Percentiles rank a stretch among this genome's conserved stretches.
Evolutionary conservation across 2,329 filamentous ascomycete genomes (phyloP).

Genomic region (Fusarium sp.): DNA sequence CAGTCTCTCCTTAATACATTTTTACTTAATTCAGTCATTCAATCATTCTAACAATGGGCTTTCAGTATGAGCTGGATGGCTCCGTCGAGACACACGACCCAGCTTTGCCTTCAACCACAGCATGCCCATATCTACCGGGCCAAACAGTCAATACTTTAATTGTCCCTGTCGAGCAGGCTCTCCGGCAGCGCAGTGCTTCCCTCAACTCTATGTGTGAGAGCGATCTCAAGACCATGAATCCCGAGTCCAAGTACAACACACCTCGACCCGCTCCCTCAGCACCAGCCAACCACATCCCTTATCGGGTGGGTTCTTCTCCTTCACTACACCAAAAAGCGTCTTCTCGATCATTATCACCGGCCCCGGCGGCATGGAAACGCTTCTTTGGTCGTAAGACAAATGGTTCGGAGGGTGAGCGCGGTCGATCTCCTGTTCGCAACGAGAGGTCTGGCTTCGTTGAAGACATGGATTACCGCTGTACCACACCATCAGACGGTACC

Average conservation of each 20-base stretch:
- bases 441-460: conserved; percentile 31
- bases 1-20: conserved; percentile 3
- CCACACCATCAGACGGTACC: conserved; percentile 55
- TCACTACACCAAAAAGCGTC: conserved; percentile 56
- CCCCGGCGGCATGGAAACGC: conserved; percentile 63
- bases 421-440: conserved; percentile 50
- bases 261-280: conserved; percentile 69
- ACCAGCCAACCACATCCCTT: conserved; percentile 34
- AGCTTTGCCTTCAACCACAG: conserved; percentile 77
- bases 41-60: conserved; percentile 45
- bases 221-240: conserved; percentile 81
- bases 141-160: conserved; percentile 88
- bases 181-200: conserved; percentile 74
- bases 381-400: conserved; percentile 62
- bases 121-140: conserved; percentile 88
- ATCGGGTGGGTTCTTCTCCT: conserved; percentile 52
- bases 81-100: conserved; percentile 82
- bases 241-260: conserved; percentile 79
- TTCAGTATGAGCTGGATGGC: conserved; percentile 85
- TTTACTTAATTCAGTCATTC: conserved; percentile 20
- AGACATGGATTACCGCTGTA: conserved; percentile 38
- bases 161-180: conserved; percentile 77
- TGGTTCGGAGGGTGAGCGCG: conserved; percentile 53
- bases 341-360: conserved; percentile 63
- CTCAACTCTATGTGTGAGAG: conserved; percentile 69